A percentile compares a stretch with the other conserved stretches of the same genome.
These are phyloP conservation scores for Bruguiera sexangula DNA, from an alignment of 345 rosid genomes.

Conservation along the genomic window DNA sequence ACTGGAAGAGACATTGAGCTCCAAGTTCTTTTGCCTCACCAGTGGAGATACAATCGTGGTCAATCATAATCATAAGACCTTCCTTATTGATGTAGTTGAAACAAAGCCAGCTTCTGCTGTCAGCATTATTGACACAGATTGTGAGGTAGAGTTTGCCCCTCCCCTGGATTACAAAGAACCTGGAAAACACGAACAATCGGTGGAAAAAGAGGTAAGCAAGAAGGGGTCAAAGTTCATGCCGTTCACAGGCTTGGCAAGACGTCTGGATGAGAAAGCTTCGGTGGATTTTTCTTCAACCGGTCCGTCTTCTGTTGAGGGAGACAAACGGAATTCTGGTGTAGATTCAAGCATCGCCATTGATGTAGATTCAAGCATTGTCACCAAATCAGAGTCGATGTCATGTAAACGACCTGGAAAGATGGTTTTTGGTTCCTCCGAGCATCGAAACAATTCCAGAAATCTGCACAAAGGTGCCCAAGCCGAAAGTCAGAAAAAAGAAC, in stretches of 20 bases:
- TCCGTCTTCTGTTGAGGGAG: neutral
- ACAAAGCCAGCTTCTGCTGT: conserved; percentile 23
- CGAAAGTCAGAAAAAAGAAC: conserved; percentile 2
- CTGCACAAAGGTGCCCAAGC: neutral
- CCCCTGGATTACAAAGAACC: conserved; percentile 22
- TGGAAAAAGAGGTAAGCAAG: no score
- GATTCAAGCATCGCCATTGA: neutral
- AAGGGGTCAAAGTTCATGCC: neutral
- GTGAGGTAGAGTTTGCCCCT: conserved; percentile 28
- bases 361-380: neutral
- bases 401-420: neutral
- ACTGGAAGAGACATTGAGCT: conserved; percentile 16
- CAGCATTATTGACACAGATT: conserved; percentile 18
- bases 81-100: conserved; percentile 19
- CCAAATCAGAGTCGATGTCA: neutral
- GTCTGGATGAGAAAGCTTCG: conserved; percentile 3
- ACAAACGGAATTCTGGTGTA: neutral
- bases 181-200: neutral
- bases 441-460: neutral
- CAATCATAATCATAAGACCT: conserved; percentile 5
- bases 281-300: neutral
- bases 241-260: conserved; percentile 6
- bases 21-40: conserved; percentile 26
- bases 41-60: conserved; percentile 27
- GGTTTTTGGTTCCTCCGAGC: neutral